These are phyloP conservation scores for Lithohypha guttulata DNA, from an alignment of 2,329 filamentous ascomycete genomes.

Conservation along the genomic window DNA sequence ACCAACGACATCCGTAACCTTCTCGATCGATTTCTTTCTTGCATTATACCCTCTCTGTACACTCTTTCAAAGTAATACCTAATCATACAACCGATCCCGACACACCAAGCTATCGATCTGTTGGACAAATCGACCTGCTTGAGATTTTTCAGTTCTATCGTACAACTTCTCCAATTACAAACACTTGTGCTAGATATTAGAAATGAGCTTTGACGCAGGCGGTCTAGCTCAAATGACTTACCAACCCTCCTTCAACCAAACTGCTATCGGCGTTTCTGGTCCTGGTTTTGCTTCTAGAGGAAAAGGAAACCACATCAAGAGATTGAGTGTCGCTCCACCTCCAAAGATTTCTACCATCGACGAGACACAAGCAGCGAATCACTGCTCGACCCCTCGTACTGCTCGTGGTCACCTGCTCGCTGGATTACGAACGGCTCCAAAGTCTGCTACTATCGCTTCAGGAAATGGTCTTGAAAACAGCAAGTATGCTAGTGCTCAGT, in stretches of 20 bases:
- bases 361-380: slow-evolving; percentile 53
- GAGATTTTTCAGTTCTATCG: slow-evolving; percentile 2
- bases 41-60: neutral
- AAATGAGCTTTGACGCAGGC: slow-evolving; percentile 67
- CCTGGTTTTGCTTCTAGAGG: slow-evolving; percentile 76
- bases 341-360: slow-evolving; percentile 58
- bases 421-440: slow-evolving; percentile 84
- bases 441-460: slow-evolving; percentile 64
- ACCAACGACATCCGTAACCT: no score
- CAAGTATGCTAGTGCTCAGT: slow-evolving; percentile 36
- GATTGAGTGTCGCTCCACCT: slow-evolving; percentile 65
- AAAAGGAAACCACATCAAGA: slow-evolving; percentile 80
- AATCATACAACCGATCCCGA: slow-evolving; percentile 4
- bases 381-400: slow-evolving; percentile 73
- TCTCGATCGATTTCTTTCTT: slow-evolving; percentile 1
- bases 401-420: slow-evolving; percentile 91
- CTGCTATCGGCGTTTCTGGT: slow-evolving; percentile 61
- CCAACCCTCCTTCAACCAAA: slow-evolving; percentile 57
- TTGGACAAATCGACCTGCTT: slow-evolving; percentile 9
- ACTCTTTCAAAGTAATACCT: slow-evolving; percentile 7
- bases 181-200: slow-evolving; percentile 3
- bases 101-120: slow-evolving; percentile 3
- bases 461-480: slow-evolving; percentile 43
- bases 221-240: slow-evolving; percentile 99
- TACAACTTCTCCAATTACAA: slow-evolving; percentile 2